phyloP scores from a whole-genome alignment of 2,329 filamentous ascomycete genomes.

The Fusarium compactum region DNA sequence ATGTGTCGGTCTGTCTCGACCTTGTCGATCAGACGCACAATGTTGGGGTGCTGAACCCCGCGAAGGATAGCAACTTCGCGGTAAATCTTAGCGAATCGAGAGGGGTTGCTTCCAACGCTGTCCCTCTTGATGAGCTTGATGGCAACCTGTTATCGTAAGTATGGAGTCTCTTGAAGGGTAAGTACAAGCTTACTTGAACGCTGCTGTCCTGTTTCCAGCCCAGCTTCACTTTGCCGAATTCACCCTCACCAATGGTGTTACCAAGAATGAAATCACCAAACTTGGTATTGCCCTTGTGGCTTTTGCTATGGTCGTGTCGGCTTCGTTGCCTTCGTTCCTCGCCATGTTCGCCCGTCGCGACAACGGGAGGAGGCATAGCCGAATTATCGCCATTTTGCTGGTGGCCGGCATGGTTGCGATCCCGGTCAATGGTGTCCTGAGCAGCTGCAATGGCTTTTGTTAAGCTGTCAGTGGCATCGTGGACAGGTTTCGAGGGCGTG shows the following conservation, averaged over 20 bases:
- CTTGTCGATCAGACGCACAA: slow-evolving; percentile 97
- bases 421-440: slow-evolving; percentile 50
- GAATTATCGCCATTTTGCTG: slow-evolving; percentile 54
- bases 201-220: slow-evolving; percentile 97
- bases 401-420: slow-evolving; percentile 43
- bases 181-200: slow-evolving; percentile 70
- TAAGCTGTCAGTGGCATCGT: slow-evolving; percentile 83
- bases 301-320: slow-evolving; percentile 67
- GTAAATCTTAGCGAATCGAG: slow-evolving; percentile 93
- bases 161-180: neutral
- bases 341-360: slow-evolving; percentile 57
- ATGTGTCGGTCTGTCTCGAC: slow-evolving; percentile 97
- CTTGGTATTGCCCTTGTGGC: slow-evolving; percentile 76
- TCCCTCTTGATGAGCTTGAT: slow-evolving; percentile 98
- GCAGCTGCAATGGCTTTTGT: slow-evolving; percentile 72
- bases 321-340: slow-evolving; percentile 65
- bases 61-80: slow-evolving; percentile 93
- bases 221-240: slow-evolving; percentile 98
- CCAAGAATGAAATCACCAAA: slow-evolving; percentile 97
- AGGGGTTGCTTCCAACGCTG: slow-evolving; percentile 87
- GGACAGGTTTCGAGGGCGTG: slow-evolving; percentile 68
- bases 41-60: slow-evolving; percentile 93
- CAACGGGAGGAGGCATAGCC: slow-evolving; percentile 60
- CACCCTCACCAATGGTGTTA: slow-evolving; percentile 95
- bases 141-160: slow-evolving; percentile 73